These are phyloP conservation scores for Tricholoma terreum DNA, from an alignment of 768 basidiomycete species.

Conservation along the genomic window DNA sequence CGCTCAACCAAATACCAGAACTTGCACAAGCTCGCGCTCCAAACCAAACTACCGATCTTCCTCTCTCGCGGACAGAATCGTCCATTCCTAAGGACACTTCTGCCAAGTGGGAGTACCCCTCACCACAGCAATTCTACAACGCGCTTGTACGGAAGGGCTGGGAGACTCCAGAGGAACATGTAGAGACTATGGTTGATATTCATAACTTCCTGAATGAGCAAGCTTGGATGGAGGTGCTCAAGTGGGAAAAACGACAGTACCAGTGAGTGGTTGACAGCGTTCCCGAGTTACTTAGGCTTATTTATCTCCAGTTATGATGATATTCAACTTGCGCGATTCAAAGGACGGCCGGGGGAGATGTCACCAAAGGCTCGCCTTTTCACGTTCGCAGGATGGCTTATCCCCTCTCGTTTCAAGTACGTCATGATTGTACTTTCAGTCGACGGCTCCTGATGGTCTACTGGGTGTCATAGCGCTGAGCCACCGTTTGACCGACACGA, in stretches of 20 bases:
- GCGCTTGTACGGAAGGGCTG: conserved; percentile 94
- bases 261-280: conserved; percentile 41
- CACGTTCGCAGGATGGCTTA: conserved; percentile 82
- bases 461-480: conserved; percentile 55
- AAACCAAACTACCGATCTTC: conserved; percentile 56
- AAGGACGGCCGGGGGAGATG: conserved; percentile 86
- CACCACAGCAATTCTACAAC: conserved; percentile 97
- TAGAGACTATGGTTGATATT: conserved; percentile 96
- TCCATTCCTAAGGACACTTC: conserved; percentile 75
- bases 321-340: conserved; percentile 78
- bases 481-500: conserved; percentile 98
- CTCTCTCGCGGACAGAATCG: conserved; percentile 72
- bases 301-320: conserved; percentile 51
- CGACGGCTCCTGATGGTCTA: not conserved
- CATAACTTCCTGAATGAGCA: conserved; percentile 98
- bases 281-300: not conserved
- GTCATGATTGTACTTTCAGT: conserved; percentile 21
- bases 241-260: conserved; percentile 79
- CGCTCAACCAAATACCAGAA: conserved; percentile 86
- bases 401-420: conserved; percentile 89
- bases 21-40: conserved; percentile 68
- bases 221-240: conserved; percentile 92
- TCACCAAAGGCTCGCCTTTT: conserved; percentile 92
- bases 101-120: conserved; percentile 89
- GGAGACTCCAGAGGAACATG: conserved; percentile 95